Base-by-base conservation (phyloP, 2,329 filamentous ascomycete species). In the Neonectria ditissima region DNA sequence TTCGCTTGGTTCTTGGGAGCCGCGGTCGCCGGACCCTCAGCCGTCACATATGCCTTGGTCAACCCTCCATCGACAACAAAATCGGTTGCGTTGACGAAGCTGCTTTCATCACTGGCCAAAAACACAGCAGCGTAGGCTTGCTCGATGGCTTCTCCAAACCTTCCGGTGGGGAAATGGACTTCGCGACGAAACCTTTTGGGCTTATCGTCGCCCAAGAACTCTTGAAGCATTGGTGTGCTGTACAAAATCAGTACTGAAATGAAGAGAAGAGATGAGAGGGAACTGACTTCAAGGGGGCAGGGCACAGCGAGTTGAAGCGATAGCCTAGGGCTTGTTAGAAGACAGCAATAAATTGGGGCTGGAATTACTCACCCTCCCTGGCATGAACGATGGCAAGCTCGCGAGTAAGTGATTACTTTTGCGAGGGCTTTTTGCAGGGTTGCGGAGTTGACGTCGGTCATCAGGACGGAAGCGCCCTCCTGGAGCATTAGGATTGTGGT, bases 401-500 rank as follows among this genome's bases (percentile, higher is more conserved):
- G 3, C 52, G 26, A 30, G 52, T 55, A 16, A 55, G 20, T 2
- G 45, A 37, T 87, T 24, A 95, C 86, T 78, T 92, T 96, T 59
- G 86, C 85, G 34, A 91, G 78, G 26, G 92, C 93, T 76, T 88
- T 92, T 64, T 91, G 89, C 34, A 97, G 87, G 1, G 92, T 91
- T 2, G 89, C 87, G 43, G 83, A 86, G 5, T 92, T 94, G 71
- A 97, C 92, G 76, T 97, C 94, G 64, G 91, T 87, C 87, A 97
- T 89, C 67, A 97, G 82, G 59, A 97, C 89, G 66, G 87, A 91
- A 75, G 92, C 94, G 67, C 93, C 94, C 82, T 97, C 93, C 66
- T 91, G 91, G 63, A 89, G 90, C 75, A 97, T 97, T 59, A 97
- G 90, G 70, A 97, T 94, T 60, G 87, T 87, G 3, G 94, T 97